Conservation (phyloP, 176 grass and related monocot species). For the Canna indica region DNA sequence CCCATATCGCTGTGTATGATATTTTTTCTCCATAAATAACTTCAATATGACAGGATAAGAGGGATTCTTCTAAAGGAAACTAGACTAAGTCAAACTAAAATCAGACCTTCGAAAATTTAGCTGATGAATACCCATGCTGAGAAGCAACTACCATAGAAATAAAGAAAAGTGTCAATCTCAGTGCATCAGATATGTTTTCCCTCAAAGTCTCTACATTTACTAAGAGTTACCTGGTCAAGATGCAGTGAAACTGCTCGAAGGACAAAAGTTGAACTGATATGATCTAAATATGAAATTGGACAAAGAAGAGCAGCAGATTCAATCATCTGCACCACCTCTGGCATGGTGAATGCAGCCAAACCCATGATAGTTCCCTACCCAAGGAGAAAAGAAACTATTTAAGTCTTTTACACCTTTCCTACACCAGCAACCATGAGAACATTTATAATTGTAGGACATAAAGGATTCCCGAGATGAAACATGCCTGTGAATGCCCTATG, state of each 20-base stretch:
- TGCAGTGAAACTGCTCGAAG: slow-evolving; percentile 65
- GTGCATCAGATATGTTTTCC: background rate
- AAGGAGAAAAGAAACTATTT: slow-evolving; percentile 8
- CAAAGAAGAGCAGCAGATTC: slow-evolving; percentile 88
- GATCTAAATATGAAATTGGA: slow-evolving; percentile 92
- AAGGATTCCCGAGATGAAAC: background rate
- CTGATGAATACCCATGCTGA: slow-evolving; percentile 69
- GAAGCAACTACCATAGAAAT: slow-evolving; percentile 53
- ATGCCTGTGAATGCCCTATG: slow-evolving; percentile 85
- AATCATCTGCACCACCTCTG: slow-evolving; percentile 64
- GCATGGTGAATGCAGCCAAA: slow-evolving; percentile 68
- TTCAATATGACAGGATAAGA: background rate
- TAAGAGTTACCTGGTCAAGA: slow-evolving; percentile 74
- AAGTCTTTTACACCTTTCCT: background rate
- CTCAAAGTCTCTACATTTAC: background rate
- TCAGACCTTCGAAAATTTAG: slow-evolving; percentile 78
- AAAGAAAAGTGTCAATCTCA: slow-evolving; percentile 8
- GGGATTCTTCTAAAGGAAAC: slow-evolving; percentile 6
- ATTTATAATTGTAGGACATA: slow-evolving; percentile 7
- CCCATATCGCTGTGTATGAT: slow-evolving; percentile 40
- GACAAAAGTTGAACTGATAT: slow-evolving; percentile 74
- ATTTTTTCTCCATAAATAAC: slow-evolving; percentile 24
- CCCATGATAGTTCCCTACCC: slow-evolving; percentile 96
- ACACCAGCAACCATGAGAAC: slow-evolving; percentile 1
- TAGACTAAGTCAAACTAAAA: slow-evolving; percentile 16